These are phyloP conservation scores for Evernia prunastri DNA, from an alignment of 495 filamentous ascomycete genomes.

Conservation along the genomic window DNA sequence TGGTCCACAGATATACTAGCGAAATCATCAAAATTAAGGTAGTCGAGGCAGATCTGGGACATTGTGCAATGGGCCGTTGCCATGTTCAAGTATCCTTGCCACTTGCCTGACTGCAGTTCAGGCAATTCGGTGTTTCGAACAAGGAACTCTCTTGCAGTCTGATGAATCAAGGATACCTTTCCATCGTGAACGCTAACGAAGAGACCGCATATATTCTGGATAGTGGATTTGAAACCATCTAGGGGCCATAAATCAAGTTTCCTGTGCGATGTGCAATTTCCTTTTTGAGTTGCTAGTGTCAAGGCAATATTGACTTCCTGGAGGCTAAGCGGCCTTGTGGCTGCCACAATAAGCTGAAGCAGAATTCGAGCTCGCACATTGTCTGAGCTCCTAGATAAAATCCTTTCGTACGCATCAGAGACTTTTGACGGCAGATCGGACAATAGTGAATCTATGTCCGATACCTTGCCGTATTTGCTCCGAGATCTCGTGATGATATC, in stretches of 20 bases:
- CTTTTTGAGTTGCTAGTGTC: constrained; percentile 28
- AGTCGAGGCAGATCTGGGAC: constrained; percentile 3
- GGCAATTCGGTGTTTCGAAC: neutral
- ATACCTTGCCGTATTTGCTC: constrained; percentile 23
- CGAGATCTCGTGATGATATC: constrained; percentile 30
- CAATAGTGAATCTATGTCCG: constrained; percentile 28
- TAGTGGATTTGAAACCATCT: constrained; percentile 23
- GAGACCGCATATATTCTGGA: constrained; percentile 36
- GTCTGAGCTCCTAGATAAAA: constrained; percentile 29
- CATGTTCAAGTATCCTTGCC: constrained; percentile 8
- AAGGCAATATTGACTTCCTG: constrained; percentile 37
- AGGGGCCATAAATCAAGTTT: constrained; percentile 28
- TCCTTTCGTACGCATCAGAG: constrained; percentile 33
- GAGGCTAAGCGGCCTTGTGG: constrained; percentile 33
- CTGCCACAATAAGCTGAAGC: constrained; percentile 36
- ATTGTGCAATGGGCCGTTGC: constrained; percentile 8
- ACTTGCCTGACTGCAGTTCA: constrained; percentile 2
- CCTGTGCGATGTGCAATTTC: constrained; percentile 17
- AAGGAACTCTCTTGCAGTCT: constrained; percentile 41
- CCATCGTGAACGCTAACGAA: constrained; percentile 34
- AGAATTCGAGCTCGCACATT: constrained; percentile 23
- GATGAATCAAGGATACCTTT: constrained; percentile 39
- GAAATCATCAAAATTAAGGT: constrained; percentile 5
- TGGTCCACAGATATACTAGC: neutral
- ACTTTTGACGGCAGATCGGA: constrained; percentile 28